A percentile compares a stretch with the other conserved stretches of the same genome.
phyloP scores from a whole-genome alignment of 495 filamentous ascomycete species.

The Oleoguttula mirabilis region DNA sequence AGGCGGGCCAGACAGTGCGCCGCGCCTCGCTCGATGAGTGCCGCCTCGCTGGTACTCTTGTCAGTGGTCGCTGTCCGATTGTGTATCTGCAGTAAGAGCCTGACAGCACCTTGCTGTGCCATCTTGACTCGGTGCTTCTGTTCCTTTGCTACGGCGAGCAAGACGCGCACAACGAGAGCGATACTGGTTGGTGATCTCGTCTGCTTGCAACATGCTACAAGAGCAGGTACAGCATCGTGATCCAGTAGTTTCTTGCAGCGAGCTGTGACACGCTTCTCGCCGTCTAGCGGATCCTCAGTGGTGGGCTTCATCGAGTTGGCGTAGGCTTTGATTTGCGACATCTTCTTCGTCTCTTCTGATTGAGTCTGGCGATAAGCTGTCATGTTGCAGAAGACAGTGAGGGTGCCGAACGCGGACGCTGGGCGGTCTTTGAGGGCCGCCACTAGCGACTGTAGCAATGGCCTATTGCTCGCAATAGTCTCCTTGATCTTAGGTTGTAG shows the following conservation, averaged over 20 bases:
- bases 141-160: conserved; percentile 61
- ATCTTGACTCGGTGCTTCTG: conserved; percentile 61
- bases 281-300: conserved; percentile 54
- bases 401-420: conserved; percentile 57
- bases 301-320: conserved; percentile 63
- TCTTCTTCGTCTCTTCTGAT: conserved; percentile 82
- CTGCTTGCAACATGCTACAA: conserved; percentile 58
- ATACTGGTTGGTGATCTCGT: conserved; percentile 49
- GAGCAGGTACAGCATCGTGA: conserved; percentile 57
- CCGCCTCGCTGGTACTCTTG: conserved; percentile 32
- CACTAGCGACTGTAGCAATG: conserved; percentile 56
- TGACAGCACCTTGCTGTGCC: conserved; percentile 83
- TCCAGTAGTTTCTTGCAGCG: conserved; percentile 70
- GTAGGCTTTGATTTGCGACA: conserved; percentile 82
- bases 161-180: conserved; percentile 56
- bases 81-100: conserved; percentile 60
- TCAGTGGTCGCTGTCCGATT: conserved; percentile 27
- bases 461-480: conserved; percentile 50
- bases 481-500: conserved; percentile 75
- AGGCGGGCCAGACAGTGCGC: conserved; percentile 87
- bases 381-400: conserved; percentile 74
- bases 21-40: conserved; percentile 45
- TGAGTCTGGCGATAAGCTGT: conserved; percentile 67
- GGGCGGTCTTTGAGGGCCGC: conserved; percentile 47
- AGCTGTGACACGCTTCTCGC: conserved; percentile 58